Evolutionary conservation across 2,329 filamentous ascomycete genomes (phyloP).

Genomic region (Leptographium procerum): DNA sequence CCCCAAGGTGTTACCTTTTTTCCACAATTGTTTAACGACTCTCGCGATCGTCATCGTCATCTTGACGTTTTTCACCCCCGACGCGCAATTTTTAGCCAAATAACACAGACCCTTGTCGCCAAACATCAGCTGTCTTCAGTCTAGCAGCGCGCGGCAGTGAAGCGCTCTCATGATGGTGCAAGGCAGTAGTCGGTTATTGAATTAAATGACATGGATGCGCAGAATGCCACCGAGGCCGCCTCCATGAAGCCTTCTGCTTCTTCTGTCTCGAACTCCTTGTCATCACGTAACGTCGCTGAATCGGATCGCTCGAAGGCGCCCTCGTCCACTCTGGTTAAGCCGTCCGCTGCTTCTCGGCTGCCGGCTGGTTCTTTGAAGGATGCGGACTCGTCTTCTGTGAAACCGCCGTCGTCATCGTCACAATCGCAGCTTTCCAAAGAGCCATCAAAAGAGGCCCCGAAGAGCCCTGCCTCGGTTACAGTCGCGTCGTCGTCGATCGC

Average conservation of each 20-base stretch:
- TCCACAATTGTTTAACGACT: neutral
- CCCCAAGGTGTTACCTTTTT: neutral
- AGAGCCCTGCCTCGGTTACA: neutral
- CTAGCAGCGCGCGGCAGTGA: slow-evolving; percentile 20
- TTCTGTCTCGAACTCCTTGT: slow-evolving; percentile 24
- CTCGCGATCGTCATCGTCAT: neutral
- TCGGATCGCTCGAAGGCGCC: slow-evolving; percentile 22
- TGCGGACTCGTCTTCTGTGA: neutral
- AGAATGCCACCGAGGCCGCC: slow-evolving; percentile 54
- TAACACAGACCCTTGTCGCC: neutral
- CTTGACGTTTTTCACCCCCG: no score
- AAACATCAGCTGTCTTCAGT: neutral
- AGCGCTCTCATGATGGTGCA: slow-evolving; percentile 50
- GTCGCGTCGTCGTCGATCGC: neutral
- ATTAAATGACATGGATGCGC: slow-evolving; percentile 59
- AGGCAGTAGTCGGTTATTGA: slow-evolving; percentile 35
- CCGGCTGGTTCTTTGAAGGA: slow-evolving; percentile 5
- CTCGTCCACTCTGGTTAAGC: slow-evolving; percentile 16
- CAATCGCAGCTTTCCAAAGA: neutral
- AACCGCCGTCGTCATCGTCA: neutral
- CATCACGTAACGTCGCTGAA: slow-evolving; percentile 24
- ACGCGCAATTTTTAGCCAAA: neutral
- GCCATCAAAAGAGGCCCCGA: neutral
- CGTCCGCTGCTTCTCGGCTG: slow-evolving; percentile 9
- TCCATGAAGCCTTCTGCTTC: slow-evolving; percentile 48